Conservation (phyloP, 2,329 filamentous ascomycete genomes). For the Phialophora chinensis region DNA sequence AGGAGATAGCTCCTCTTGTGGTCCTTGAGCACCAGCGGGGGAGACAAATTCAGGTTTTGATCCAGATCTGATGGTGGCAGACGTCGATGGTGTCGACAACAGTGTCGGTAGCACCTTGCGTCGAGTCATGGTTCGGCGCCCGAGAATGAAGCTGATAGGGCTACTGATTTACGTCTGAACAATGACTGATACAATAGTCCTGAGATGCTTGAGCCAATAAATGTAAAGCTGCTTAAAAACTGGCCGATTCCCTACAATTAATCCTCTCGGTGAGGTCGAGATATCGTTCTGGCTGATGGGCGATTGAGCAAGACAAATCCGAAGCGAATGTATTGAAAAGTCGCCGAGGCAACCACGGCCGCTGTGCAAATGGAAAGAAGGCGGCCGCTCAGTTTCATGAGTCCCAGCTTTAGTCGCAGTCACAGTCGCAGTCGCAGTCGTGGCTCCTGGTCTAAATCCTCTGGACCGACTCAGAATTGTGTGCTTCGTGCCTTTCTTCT, state of each 20-base stretch:
- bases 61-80: neutral
- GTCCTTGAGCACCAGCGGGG: neutral
- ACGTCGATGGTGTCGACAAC: neutral
- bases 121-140: constrained; percentile 25
- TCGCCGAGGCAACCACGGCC: constrained; percentile 25
- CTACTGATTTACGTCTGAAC: neutral
- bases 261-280: neutral
- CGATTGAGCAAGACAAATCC: constrained; percentile 6
- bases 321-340: constrained; percentile 26
- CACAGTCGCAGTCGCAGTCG: too few species aligned
- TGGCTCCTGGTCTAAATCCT: neutral
- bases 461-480: neutral
- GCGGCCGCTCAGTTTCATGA: constrained; percentile 5
- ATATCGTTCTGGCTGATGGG: neutral
- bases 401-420: neutral
- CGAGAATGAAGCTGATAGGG: neutral
- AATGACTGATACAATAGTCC: neutral
- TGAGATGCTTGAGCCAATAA: neutral
- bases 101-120: constrained; percentile 10
- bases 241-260: neutral
- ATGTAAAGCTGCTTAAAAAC: neutral
- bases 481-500: neutral
- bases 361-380: constrained; percentile 22
- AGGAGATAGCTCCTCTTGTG: neutral
- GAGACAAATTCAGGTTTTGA: neutral